Conservation (phyloP, 2,329 filamentous ascomycete genomes). For the Calonectria pseudoreteaudii region DNA sequence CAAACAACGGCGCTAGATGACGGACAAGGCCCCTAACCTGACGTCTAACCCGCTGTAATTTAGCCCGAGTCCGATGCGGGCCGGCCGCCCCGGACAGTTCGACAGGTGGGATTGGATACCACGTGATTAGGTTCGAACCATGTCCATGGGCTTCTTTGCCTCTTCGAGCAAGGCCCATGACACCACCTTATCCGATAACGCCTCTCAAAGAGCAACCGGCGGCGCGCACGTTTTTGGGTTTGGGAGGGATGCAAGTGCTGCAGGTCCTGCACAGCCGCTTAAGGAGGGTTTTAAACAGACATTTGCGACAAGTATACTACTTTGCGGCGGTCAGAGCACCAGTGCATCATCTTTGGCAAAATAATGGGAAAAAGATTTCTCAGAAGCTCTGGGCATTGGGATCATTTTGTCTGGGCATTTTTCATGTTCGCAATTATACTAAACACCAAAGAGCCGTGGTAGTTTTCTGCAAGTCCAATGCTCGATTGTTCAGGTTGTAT, state of each 20-base stretch:
- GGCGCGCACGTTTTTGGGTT: not conserved
- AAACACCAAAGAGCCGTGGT: not conserved
- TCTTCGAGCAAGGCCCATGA: conserved; percentile 2
- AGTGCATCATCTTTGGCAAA: not conserved
- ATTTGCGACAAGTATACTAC: not conserved
- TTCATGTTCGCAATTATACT: not conserved
- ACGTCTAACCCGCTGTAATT: conserved; percentile 9
- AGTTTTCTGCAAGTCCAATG: not conserved
- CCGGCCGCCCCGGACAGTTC: conserved; percentile 15
- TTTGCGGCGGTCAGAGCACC: not conserved
- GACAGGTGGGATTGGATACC: not conserved
- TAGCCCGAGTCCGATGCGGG: conserved; percentile 12
- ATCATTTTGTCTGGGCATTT: not conserved
- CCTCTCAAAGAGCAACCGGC: not conserved
- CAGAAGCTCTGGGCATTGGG: not conserved
- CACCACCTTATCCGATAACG: not conserved
- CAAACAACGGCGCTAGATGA: not conserved
- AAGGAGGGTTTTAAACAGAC: not conserved
- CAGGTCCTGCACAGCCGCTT: no score
- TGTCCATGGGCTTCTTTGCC: conserved; percentile 18
- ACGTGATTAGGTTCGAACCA: conserved; percentile 23
- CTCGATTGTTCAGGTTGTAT: not conserved
- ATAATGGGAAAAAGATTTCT: not conserved
- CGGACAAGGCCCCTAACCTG: not conserved
- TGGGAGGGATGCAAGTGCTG: not conserved